Evolutionary conservation across 2,329 filamentous ascomycete genomes (phyloP).

Genomic region (Cercospora zeina): DNA sequence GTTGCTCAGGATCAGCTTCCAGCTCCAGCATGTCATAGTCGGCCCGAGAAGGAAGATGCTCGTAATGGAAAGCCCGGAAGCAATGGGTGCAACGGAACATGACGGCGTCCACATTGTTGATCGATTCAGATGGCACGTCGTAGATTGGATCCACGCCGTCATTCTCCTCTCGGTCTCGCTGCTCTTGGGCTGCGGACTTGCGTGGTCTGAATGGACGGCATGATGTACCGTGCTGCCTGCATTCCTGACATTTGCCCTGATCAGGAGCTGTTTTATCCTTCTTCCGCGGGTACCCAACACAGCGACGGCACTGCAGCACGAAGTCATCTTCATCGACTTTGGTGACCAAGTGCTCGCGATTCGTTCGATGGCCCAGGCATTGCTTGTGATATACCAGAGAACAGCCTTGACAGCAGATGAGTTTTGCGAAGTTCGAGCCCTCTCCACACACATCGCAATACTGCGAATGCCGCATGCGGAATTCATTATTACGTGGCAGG

Average conservation of each 20-base stretch:
- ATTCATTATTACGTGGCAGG: constrained; percentile 62
- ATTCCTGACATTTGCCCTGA: constrained; percentile 70
- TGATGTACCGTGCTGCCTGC: constrained; percentile 64
- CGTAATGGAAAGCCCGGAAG: constrained; percentile 76
- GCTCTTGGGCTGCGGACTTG: constrained; percentile 76
- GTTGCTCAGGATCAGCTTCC: constrained; percentile 58
- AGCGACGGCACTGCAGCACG: constrained; percentile 85
- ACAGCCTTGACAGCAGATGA: constrained; percentile 91
- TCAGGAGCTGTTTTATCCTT: constrained; percentile 71
- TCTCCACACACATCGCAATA: constrained; percentile 72
- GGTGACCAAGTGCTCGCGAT: constrained; percentile 83
- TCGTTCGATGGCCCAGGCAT: constrained; percentile 73
- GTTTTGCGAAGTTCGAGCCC: constrained; percentile 61
- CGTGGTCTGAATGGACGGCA: constrained; percentile 73
- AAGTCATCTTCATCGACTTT: constrained; percentile 77
- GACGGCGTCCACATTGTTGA: constrained; percentile 75
- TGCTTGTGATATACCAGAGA: constrained; percentile 77
- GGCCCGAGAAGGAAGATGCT: constrained; percentile 68
- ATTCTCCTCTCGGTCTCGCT: constrained; percentile 77
- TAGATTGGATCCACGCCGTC: constrained; percentile 74
- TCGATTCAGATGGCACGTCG: constrained; percentile 58
- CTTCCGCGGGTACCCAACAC: constrained; percentile 66
- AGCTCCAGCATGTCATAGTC: constrained; percentile 47
- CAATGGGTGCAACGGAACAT: constrained; percentile 82
- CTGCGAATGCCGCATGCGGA: constrained; percentile 67